phyloP scores from a whole-genome alignment of 305 asterid genomes.

The Ilex paraguariensis region DNA sequence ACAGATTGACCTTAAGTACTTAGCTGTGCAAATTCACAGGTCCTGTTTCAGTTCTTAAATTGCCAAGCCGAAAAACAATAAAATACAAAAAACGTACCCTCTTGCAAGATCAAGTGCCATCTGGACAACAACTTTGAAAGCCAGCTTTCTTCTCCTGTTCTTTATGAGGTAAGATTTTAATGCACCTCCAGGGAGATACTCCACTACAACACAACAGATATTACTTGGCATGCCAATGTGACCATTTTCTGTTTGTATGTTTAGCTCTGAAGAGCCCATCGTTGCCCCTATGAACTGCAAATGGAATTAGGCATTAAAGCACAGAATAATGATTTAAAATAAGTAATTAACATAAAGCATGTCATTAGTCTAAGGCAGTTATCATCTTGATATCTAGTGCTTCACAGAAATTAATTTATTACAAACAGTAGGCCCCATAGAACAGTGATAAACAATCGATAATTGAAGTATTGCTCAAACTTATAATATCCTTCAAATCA shows the following conservation, averaged over 20 bases:
- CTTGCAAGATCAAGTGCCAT: constrained; percentile 85
- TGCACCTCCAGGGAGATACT: constrained; percentile 83
- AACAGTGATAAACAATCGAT: too few species aligned
- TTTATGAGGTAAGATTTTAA: constrained; percentile 72
- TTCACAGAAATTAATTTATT: too few species aligned
- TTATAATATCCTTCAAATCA: too few species aligned
- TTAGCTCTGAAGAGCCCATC: constrained; percentile 79
- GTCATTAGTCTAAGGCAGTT: too few species aligned
- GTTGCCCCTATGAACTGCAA: constrained; percentile 85
- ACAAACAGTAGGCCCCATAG: too few species aligned
- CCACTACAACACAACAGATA: constrained; percentile 85
- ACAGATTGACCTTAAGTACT: background rate
- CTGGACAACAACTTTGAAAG: constrained; percentile 77
- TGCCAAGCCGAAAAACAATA: background rate
- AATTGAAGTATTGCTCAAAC: too few species aligned
- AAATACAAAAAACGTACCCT: constrained; percentile 39
- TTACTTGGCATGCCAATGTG: constrained; percentile 76
- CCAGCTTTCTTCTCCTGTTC: constrained; percentile 69
- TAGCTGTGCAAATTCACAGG: background rate
- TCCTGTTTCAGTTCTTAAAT: too few species aligned
- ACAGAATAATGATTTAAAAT: too few species aligned
- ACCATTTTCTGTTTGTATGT: constrained; percentile 65
- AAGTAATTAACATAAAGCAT: too few species aligned
- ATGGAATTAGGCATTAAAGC: background rate
- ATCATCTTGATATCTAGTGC: too few species aligned